Base-by-base conservation (phyloP, 192 early-diverging fungal genomes). In the Funneliformis mosseae region DNA sequence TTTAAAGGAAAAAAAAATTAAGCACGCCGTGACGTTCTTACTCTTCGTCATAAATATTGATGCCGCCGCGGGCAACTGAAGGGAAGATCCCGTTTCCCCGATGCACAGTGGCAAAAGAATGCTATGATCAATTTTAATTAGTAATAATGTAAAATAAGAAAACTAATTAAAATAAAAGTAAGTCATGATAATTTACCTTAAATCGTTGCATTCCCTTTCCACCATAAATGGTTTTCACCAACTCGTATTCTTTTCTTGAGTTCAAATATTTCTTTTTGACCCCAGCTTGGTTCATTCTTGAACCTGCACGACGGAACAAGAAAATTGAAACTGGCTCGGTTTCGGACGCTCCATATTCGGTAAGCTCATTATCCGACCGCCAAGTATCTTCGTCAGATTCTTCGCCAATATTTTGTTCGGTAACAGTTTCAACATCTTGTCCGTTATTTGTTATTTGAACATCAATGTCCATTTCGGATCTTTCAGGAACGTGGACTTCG, bases 311-410 rank as follows among this genome's bases (percentile, higher is more conserved):
- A 62, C n/a, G 50, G 5, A 27, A 41, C 46, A 46, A 27, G 45
- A 76, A 76, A 18, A 59, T 21, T 8, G 59, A 62, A 5, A 62
- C 59, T 14, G 33, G 48, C 28, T 59, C 55, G 42, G 23, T 76
- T 8, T 76, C 38, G 21, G 45, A 12, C 28, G 28, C n/a, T 33
- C 18, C 27, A 16, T 61, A 38, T 28, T 61, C 55, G 23, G 38
- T 39, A 2, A 25, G 16, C 10, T 76, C 74, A 39, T 74, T 27
- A 1, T 74, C 43, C 2, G 59, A 25, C 7, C 38, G 74, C 74
- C 74, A 76, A 33, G 27, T 39, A 14, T 76, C 74, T 59, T 76
- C 74, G 16, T 76, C 74, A 62, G 74, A 76, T 39, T 41, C 74
- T 42, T 21, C 18, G 5, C 10, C 16, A 33, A 11, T n/a, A 16